Base-by-base conservation (phyloP, 148 eudicot genomes). In the Tetragonia tetragonoides region DNA sequence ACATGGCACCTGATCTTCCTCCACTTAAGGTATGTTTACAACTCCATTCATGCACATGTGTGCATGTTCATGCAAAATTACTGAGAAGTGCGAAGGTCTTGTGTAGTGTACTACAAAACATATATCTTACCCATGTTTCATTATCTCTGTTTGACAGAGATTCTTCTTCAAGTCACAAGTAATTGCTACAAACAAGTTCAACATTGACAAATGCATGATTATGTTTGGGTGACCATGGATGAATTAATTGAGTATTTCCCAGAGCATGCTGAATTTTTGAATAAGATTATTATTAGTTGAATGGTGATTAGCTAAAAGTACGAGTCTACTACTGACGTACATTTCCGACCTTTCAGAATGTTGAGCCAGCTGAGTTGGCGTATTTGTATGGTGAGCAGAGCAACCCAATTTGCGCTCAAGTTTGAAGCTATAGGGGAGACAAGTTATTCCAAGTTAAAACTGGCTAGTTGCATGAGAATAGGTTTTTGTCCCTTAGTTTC, bases 151-250 rank as follows among this genome's bases (percentile, higher is more conserved):
- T 72, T 38, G 10, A 56, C 92, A 95, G 96, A 83, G 87, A 69
- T 95, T 92, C 86, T 88, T 95, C 88, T 95, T 95, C 81, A 93
- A 95, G 81, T 92, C 96, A 42, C 97, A 95, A 93, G 95, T 93
- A 74, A 91, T 91, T 72, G 93, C 89, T 17, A 75, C 91, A 54
- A 86, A 87, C 87, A 88, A 89, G 83, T 83, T 82, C 47, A 61
- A 87, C 75, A 79, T 95, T 39, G 74, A 78, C 62, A 88, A 82
- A 81, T 91, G 92, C 74, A 95, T 40, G 97, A 95, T 81, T 85
- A 76, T 70, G 87, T 91, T 38, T 95, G 99, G 99, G 96, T 88
- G 81, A 95, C 94, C 34, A 91, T 92, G 84, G 90, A 90, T 81
- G 99, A 95, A 77, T 68, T 95, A 65, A 71, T 91, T 83, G 96